Base-by-base conservation (phyloP, 805 yeast species). In the Barnettozyma sp. region DNA sequence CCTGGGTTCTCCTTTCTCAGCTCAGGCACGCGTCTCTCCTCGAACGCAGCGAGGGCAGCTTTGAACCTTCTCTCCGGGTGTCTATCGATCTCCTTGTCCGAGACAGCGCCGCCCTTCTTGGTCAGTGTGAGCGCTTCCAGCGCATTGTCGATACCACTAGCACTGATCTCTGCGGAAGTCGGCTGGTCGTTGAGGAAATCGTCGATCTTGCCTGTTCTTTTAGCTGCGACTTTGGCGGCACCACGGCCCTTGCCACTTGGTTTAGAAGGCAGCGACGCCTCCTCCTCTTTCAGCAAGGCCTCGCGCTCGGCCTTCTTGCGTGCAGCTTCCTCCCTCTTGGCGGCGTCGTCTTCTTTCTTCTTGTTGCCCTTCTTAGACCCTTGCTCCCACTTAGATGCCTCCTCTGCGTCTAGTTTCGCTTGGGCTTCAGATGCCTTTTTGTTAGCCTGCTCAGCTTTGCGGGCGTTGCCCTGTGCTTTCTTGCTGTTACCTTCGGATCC, bases 61-160 rank as follows among this genome's bases (percentile, higher is more conserved):
- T 83, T 84, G 60, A 79, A 82, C 54, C 95, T 73, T 60, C 94
- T 74, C 64, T 84, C 95, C 8, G 95, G 94, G 49, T 84, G 95
- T 58, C 86, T 76, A 41, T 84, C 95, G 35, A 84, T 66, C 35
- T 76, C 84, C 51, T 77, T 77, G 42, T 61, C 62, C 27, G 63
- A 59, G 22, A 79, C 78, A 35, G 75, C 81, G 20, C 68, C 73
- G 36, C 66, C 73, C 30, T 65, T 71, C 17, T 66, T 62, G 10
- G 87, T 71, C 57, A 84, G 66, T 5, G 83, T 69, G 52, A 84
- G 66, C 4, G 94, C 94, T 36, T 82, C 85, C 43, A 84, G 63
- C 3, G 90, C 92, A 50, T 73, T 73, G 44, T 84, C 94, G 30
- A 84, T 67, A 53, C 88, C 88, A 38, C 76, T 65, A 6, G 94